These are phyloP conservation scores for rapeseed (Brassica napus) DNA, from an alignment of 345 rosid species.

Conservation along the genomic window Da-Ae NC_063443.1:949501-950000, in stretches of 20 bases:
- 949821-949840: background rate
- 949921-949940: conserved; percentile 26
- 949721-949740: background rate
- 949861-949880: background rate
- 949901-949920: conserved; percentile 7
- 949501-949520: no score
- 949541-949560: no score
- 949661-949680: no score
- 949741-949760: background rate
- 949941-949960: background rate
- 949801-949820: background rate
- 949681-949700: no score
- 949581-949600: no score
- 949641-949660: no score
- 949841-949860: background rate
- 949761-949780: background rate
- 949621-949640: no score
- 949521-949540: no score
- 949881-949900: background rate
- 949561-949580: no score
- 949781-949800: background rate
- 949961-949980: conserved; percentile 5
- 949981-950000: conserved; percentile 9
- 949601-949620: no score
- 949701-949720: background rate